Evolutionary conservation across 148 eudicot species (phyloP).

Genomic region (Spergularia marina): DNA sequence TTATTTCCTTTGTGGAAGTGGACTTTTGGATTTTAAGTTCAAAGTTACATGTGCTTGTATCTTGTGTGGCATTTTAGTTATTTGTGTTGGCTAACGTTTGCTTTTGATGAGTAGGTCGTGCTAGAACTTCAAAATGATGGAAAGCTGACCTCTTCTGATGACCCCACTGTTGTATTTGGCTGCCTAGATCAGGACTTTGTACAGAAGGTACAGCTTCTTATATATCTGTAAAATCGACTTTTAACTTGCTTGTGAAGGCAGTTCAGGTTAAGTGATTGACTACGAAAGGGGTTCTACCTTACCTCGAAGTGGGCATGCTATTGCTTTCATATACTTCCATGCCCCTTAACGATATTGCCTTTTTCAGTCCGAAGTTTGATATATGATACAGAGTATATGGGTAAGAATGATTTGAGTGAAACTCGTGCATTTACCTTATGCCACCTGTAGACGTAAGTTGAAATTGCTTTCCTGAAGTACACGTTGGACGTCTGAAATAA

Average conservation of each 20-base stretch:
- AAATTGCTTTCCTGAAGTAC: background rate
- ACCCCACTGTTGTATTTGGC: conserved; percentile 83
- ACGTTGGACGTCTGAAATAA: background rate
- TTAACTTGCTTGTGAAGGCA: conserved; percentile 5
- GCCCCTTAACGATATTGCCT: background rate
- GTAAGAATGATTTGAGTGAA: background rate
- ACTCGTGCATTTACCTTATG: background rate
- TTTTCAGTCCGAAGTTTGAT: background rate
- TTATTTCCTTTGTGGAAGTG: background rate
- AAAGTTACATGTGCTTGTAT: background rate
- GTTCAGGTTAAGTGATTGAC: background rate
- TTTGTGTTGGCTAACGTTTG: background rate
- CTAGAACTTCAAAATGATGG: conserved; percentile 80
- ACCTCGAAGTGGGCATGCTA: background rate
- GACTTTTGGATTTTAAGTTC: background rate
- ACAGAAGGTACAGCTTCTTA: conserved; percentile 52
- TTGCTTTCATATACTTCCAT: background rate
- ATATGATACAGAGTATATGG: background rate
- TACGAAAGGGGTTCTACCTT: background rate
- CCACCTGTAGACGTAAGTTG: too few relatives aligned
- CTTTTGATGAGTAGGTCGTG: conserved; percentile 48
- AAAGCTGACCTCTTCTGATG: conserved; percentile 75
- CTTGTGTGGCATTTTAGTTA: background rate
- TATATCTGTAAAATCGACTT: background rate
- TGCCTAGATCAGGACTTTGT: conserved; percentile 58